These are phyloP conservation scores for Pleurotus pulmonarius DNA, from an alignment of 768 basidiomycete genomes.

Conservation along the genomic window DNA sequence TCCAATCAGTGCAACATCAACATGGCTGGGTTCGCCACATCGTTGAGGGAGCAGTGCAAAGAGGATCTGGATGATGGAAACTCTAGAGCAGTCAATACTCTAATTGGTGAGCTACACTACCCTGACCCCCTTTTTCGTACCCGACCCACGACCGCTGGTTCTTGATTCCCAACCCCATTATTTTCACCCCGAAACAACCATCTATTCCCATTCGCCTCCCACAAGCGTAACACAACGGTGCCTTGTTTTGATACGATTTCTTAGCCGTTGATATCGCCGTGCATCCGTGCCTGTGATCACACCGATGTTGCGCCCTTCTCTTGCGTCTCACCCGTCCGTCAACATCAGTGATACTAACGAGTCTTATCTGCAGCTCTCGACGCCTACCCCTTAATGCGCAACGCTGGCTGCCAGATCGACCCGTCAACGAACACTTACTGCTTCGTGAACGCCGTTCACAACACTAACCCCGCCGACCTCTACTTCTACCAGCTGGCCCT, in stretches of 20 bases:
- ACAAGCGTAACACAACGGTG: too few species aligned
- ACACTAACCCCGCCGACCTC: conserved; percentile 58
- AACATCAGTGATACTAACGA: neutral
- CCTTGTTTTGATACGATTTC: too few species aligned
- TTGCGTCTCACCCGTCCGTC: neutral
- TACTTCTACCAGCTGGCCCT: conserved; percentile 71
- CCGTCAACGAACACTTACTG: conserved; percentile 65
- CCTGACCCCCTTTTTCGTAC: too few species aligned
- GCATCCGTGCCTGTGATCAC: too few species aligned
- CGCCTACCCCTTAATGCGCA: conserved; percentile 59
- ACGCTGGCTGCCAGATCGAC: conserved; percentile 57
- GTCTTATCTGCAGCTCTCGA: conserved; percentile 43
- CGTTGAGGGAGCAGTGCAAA: conserved; percentile 47
- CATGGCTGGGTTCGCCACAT: conserved; percentile 60
- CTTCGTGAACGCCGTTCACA: conserved; percentile 60
- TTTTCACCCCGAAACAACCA: neutral
- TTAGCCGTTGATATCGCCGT: too few species aligned
- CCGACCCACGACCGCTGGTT: neutral
- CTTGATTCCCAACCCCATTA: neutral
- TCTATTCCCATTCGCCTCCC: neutral
- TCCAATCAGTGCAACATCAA: conserved; percentile 55
- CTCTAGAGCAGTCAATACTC: conserved; percentile 46
- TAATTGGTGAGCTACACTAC: conserved; percentile 41
- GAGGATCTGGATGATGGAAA: conserved; percentile 53
- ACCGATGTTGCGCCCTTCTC: neutral